These are phyloP conservation scores for Oenanthe javanica DNA, from an alignment of 140 eudicot species.

Conservation along the genomic window DNA sequence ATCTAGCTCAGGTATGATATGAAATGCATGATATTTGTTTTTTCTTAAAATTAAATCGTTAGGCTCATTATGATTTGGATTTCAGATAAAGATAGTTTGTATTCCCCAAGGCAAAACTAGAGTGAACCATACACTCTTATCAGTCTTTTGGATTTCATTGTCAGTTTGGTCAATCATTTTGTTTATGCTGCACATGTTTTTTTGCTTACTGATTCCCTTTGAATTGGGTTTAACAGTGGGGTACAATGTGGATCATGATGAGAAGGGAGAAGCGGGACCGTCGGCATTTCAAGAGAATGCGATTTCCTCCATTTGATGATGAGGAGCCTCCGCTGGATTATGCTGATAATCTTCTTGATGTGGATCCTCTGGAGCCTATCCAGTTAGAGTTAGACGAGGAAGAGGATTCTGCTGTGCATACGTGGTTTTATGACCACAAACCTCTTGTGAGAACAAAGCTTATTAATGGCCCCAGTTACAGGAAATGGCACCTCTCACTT, in stretches of 20 bases:
- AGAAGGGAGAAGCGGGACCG: conserved; percentile 95
- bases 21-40: background rate
- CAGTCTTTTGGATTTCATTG: background rate
- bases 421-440: conserved; percentile 98
- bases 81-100: background rate
- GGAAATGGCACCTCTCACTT: conserved; percentile 96
- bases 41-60: background rate
- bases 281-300: conserved; percentile 97
- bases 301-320: conserved; percentile 99
- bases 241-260: conserved; percentile 99
- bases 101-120: background rate
- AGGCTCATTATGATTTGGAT: background rate
- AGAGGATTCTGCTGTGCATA: conserved; percentile 95
- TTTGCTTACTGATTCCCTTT: background rate
- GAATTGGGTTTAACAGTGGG: conserved; percentile 59
- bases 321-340: conserved; percentile 98
- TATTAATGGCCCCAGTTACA: conserved; percentile 92
- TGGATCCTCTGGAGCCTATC: conserved; percentile 96
- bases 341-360: conserved; percentile 97
- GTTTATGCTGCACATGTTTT: background rate
- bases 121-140: background rate
- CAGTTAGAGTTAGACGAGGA: conserved; percentile 95
- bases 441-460: conserved; percentile 96
- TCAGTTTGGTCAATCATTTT: background rate
- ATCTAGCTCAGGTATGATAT: conserved; percentile 80